These are phyloP conservation scores for Pholiota conissans DNA, from an alignment of 768 basidiomycete species.

Conservation along the genomic window DNA sequence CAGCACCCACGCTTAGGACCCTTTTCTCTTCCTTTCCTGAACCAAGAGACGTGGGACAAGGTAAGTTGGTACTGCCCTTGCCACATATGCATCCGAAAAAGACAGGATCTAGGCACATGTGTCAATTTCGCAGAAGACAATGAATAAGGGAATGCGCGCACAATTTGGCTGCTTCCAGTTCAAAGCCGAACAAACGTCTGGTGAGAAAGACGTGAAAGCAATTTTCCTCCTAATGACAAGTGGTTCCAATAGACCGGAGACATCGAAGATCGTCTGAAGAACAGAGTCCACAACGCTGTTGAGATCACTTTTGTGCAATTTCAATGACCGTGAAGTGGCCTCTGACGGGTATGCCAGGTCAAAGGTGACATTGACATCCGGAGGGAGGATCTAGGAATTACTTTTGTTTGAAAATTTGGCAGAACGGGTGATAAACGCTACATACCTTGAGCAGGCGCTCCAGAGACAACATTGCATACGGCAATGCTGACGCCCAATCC, in stretches of 20 bases:
- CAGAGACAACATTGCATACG: slow-evolving; percentile 28
- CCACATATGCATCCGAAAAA: slow-evolving; percentile 93
- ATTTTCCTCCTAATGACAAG: slow-evolving; percentile 68
- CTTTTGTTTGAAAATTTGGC: slow-evolving; percentile 4
- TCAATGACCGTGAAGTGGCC: slow-evolving; percentile 39
- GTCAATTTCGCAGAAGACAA: background rate
- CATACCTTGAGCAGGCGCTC: slow-evolving; percentile 74
- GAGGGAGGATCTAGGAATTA: slow-evolving; percentile 51
- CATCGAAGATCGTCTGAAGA: slow-evolving; percentile 78
- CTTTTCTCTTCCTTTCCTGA: slow-evolving; percentile 43
- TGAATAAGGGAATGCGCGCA: slow-evolving; percentile 35
- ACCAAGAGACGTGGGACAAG: slow-evolving; percentile 30
- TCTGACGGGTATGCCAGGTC: slow-evolving; percentile 78
- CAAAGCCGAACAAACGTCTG: slow-evolving; percentile 84
- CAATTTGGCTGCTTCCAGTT: slow-evolving; percentile 99
- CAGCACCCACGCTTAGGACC: slow-evolving; percentile 76
- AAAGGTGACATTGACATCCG: slow-evolving; percentile 71
- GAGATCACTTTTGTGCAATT: slow-evolving; percentile 57
- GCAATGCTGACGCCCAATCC: slow-evolving; percentile 39
- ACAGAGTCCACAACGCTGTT: slow-evolving; percentile 86
- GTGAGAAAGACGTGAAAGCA: slow-evolving; percentile 91
- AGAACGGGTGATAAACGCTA: background rate
- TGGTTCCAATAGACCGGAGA: slow-evolving; percentile 50
- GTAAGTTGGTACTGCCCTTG: slow-evolving; percentile 40
- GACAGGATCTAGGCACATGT: slow-evolving; percentile 71